phyloP scores from a whole-genome alignment of 2,329 filamentous ascomycete genomes.

The Fusarium sp. region DNA sequence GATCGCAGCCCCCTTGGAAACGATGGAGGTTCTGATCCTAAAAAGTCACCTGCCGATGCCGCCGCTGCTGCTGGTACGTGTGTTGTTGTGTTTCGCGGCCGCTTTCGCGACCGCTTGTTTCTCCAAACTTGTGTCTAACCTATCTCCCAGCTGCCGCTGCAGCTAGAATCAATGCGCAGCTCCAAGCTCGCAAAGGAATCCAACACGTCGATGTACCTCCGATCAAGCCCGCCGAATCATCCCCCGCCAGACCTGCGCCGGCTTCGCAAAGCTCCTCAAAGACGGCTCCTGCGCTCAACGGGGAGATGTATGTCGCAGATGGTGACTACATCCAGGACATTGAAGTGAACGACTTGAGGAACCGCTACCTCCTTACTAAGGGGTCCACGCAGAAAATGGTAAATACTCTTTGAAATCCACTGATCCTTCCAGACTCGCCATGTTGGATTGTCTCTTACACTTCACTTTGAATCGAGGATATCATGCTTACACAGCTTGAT shows the following conservation, averaged over 20 bases:
- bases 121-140: slow-evolving; percentile 6
- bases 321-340: slow-evolving; percentile 99
- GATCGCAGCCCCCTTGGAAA: slow-evolving; percentile 81
- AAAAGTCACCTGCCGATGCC: slow-evolving; percentile 70
- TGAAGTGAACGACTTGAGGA: slow-evolving; percentile 97
- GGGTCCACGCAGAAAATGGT: slow-evolving; percentile 99
- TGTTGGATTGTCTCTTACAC: slow-evolving; percentile 48
- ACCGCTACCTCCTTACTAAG: slow-evolving; percentile 97
- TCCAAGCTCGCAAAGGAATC: slow-evolving; percentile 87
- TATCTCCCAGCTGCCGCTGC: slow-evolving; percentile 78
- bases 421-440: slow-evolving; percentile 51
- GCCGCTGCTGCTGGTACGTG: slow-evolving; percentile 80
- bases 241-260: slow-evolving; percentile 52
- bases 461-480: slow-evolving; percentile 63
- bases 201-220: slow-evolving; percentile 92
- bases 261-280: slow-evolving; percentile 45
- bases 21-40: slow-evolving; percentile 54
- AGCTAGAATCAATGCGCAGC: slow-evolving; percentile 84
- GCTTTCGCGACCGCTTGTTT: slow-evolving; percentile 16
- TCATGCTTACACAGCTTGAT: slow-evolving; percentile 77
- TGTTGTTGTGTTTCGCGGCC: slow-evolving; percentile 2
- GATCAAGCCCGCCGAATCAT: slow-evolving; percentile 68
- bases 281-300: slow-evolving; percentile 72
- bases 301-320: slow-evolving; percentile 93
- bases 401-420: slow-evolving; percentile 73